Evolutionary conservation across 2,329 filamentous ascomycete species (phyloP), one percentile per base, ranked within the genome.

Genomic region (Hypoxylon sp.): DNA sequence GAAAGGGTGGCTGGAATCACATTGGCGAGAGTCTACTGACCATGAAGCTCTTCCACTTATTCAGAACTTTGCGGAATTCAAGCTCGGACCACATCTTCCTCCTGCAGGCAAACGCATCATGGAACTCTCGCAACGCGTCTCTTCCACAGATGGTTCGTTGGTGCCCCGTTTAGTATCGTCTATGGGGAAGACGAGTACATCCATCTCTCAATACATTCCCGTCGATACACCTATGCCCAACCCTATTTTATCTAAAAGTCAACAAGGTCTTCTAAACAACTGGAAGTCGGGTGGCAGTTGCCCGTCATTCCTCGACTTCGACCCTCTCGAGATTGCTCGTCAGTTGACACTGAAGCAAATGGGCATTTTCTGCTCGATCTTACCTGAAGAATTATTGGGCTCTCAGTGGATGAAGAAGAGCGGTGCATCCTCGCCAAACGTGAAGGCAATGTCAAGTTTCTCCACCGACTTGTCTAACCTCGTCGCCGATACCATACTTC

Each of bases 1-100:
- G 85, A 99, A 99, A 81, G 92, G 93, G 46, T 99, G 96, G 96
- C 84, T 99, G 19, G 96, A 98, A 82, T 96, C 92, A 5, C 94
- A 99, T 80, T 99, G 96, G 95, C 90, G 92, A 52, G 89, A 93
- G 70, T 89, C 94, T 66, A 90, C 90, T 10, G 96, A 99, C 78
- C 88, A 88, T 59, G 86, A 89, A 11, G 94, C 94, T 1, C 84
- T 99, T 8, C 84, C 87, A 0, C 83, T 92, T 53, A 97, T 99
- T 70, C 85, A 91, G 35, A 84, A 88, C 0, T 99, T 99, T 79
- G 94, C 95, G 1, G 88, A 91, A 72, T 86, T 87, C 51, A 91
- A 91, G 71, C 85, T 99, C 6, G 84, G 85, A 54, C 80, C 85
- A 1, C 85, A 91, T 5, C 83, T 98, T 39, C 92, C 94, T 14